These are phyloP conservation scores for Psilocybe azurescens DNA, from an alignment of 768 basidiomycete genomes.

Conservation along the genomic window DNA sequence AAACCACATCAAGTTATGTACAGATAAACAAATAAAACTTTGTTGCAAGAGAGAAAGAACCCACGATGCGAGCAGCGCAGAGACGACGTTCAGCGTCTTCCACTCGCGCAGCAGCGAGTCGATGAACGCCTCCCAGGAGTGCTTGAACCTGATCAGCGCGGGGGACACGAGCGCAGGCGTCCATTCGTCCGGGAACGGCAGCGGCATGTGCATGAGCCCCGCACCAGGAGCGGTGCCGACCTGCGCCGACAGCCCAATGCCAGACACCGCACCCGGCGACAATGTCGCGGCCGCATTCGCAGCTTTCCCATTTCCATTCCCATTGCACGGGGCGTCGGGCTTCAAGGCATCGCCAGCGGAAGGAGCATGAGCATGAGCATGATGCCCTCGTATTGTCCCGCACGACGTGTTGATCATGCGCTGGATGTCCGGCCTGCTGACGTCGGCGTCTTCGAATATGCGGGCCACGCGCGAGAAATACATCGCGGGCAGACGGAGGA, in stretches of 20 bases:
- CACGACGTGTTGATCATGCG: slow-evolving; percentile 51
- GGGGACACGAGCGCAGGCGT: slow-evolving; percentile 60
- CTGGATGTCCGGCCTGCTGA: slow-evolving; percentile 75
- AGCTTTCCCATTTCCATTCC: neutral
- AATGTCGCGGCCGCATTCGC: slow-evolving; percentile 7
- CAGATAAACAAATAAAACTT: no score
- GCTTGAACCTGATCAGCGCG: slow-evolving; percentile 66
- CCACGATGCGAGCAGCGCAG: slow-evolving; percentile 59
- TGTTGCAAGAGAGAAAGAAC: slow-evolving; percentile 22
- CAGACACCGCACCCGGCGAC: slow-evolving; percentile 29
- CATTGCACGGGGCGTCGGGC: neutral
- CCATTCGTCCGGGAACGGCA: slow-evolving; percentile 62
- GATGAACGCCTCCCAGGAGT: slow-evolving; percentile 75
- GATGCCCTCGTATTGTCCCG: slow-evolving; percentile 25
- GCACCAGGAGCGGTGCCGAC: slow-evolving; percentile 25
- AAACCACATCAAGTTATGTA: no score
- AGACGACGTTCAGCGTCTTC: slow-evolving; percentile 79
- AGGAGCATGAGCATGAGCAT: neutral
- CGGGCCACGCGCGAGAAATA: slow-evolving; percentile 82
- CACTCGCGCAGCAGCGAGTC: slow-evolving; percentile 73
- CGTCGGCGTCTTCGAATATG: slow-evolving; percentile 79
- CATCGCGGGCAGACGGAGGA: slow-evolving; percentile 76
- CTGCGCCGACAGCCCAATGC: slow-evolving; percentile 30
- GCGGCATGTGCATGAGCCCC: slow-evolving; percentile 28
- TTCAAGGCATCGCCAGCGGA: neutral